These are phyloP conservation scores for Ascobolus immersus DNA, from an alignment of 495 filamentous ascomycete genomes.

Conservation along the genomic window DNA sequence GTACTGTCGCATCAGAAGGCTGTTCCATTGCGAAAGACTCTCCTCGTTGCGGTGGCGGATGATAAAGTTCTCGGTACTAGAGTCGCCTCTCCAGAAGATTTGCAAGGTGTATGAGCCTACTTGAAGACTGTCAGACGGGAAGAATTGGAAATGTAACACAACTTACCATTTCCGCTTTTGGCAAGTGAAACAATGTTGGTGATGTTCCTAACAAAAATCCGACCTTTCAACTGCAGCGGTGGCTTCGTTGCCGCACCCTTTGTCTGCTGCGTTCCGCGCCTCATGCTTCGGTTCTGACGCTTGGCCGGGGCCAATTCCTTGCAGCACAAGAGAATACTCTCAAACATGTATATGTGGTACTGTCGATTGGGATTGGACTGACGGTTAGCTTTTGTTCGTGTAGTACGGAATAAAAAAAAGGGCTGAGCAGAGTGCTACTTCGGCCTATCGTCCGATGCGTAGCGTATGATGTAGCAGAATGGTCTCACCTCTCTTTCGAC, in stretches of 20 bases:
- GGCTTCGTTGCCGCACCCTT: conserved; percentile 55
- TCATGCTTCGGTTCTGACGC: conserved; percentile 37
- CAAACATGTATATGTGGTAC: conserved; percentile 96
- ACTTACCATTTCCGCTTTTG: conserved; percentile 61
- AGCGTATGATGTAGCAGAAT: conserved; percentile 2
- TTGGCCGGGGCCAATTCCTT: conserved; percentile 82
- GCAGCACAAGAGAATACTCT: conserved; percentile 86
- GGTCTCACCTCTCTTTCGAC: conserved; percentile 50
- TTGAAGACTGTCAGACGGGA: conserved; percentile 10
- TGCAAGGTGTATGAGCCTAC: conserved; percentile 76
- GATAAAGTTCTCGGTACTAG: conserved; percentile 84
- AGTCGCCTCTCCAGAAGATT: conserved; percentile 96
- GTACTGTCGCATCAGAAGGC: conserved; percentile 27
- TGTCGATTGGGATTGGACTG: conserved; percentile 17
- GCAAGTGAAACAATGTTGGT: conserved; percentile 66
- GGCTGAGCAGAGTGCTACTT: no score
- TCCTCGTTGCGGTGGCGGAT: conserved; percentile 81
- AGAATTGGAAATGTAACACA: conserved; percentile 1
- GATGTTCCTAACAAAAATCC: conserved; percentile 98
- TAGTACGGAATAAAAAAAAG: not conserved
- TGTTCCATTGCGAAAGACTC: conserved; percentile 72
- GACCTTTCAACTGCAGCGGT: conserved; percentile 76
- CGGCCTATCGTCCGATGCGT: no score
- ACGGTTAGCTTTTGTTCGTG: conserved; percentile 2
- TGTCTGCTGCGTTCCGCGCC: conserved; percentile 37